A percentile compares a stretch with the other conserved stretches of the same genome.
phyloP scores from a whole-genome alignment of 306 rosid genomes.

The Ochetophila trinervis region DNA sequence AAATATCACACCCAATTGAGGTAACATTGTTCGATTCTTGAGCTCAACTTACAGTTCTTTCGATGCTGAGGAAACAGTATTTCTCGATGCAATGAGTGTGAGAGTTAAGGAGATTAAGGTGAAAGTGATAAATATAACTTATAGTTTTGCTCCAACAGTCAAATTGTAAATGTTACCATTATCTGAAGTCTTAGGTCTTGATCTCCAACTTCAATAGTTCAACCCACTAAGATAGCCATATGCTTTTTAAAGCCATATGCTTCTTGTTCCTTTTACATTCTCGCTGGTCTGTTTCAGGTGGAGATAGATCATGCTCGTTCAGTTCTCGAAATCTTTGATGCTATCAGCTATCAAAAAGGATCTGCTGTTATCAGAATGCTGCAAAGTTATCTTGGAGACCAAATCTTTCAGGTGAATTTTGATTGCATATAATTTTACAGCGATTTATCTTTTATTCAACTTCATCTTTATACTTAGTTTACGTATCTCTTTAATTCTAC shows the following conservation, averaged over 20 bases:
- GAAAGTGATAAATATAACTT: too few relatives aligned
- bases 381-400: conserved; percentile 58
- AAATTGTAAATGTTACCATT: too few relatives aligned
- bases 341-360: conserved; percentile 86
- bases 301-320: conserved; percentile 53
- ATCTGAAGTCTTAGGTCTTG: not conserved
- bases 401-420: conserved; percentile 45
- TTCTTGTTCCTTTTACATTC: not conserved
- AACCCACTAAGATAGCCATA: not conserved
- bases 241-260: not conserved
- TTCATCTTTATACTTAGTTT: not conserved
- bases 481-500: not conserved
- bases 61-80: not conserved
- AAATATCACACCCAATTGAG: conserved; percentile 64
- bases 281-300: conserved; percentile 38
- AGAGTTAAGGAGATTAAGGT: not conserved
- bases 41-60: not conserved
- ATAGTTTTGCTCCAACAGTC: too few relatives aligned
- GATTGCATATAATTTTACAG: not conserved
- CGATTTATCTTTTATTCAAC: not conserved
- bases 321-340: conserved; percentile 48
- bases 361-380: conserved; percentile 94
- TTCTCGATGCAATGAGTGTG: not conserved
- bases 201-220: not conserved
- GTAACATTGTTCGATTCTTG: conserved; percentile 18